phyloP scores from a whole-genome alignment of 495 filamentous ascomycete species.

The Aspergillus hancockii region DNA sequence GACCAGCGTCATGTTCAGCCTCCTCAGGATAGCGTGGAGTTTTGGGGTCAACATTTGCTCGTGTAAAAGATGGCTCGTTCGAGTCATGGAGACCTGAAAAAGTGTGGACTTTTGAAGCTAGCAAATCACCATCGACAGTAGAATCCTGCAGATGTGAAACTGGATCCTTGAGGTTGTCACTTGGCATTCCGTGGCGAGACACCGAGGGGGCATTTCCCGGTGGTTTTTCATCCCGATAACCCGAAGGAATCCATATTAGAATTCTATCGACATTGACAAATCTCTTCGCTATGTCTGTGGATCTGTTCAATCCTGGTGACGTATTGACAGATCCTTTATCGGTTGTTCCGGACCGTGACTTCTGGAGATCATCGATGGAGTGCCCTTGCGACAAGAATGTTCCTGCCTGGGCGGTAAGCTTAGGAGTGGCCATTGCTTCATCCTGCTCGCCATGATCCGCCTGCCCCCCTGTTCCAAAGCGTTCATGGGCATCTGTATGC shows the following conservation, averaged over 20 bases:
- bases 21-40: constrained; percentile 10
- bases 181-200: constrained; percentile 13
- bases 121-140: constrained; percentile 29
- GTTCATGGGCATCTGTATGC: not conserved
- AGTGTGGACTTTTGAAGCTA: constrained; percentile 29
- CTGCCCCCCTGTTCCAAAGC: not conserved
- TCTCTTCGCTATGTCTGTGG: constrained; percentile 32
- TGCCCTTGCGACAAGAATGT: constrained; percentile 19
- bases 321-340: constrained; percentile 25
- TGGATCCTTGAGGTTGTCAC: constrained; percentile 27
- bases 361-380: constrained; percentile 8
- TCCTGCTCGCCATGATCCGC: constrained; percentile 12
- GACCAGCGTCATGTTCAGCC: constrained; percentile 5
- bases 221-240: constrained; percentile 11
- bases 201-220: constrained; percentile 9
- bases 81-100: constrained; percentile 25
- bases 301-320: constrained; percentile 22
- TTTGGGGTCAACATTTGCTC: constrained; percentile 12
- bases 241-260: constrained; percentile 38
- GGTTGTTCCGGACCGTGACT: constrained; percentile 14
- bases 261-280: constrained; percentile 39
- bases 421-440: constrained; percentile 32
- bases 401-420: constrained; percentile 25
- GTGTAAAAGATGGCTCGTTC: constrained; percentile 15
- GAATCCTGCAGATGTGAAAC: constrained; percentile 23